phyloP scores from a whole-genome alignment of 208 protist genomes.

The Leishmania major region DNA sequence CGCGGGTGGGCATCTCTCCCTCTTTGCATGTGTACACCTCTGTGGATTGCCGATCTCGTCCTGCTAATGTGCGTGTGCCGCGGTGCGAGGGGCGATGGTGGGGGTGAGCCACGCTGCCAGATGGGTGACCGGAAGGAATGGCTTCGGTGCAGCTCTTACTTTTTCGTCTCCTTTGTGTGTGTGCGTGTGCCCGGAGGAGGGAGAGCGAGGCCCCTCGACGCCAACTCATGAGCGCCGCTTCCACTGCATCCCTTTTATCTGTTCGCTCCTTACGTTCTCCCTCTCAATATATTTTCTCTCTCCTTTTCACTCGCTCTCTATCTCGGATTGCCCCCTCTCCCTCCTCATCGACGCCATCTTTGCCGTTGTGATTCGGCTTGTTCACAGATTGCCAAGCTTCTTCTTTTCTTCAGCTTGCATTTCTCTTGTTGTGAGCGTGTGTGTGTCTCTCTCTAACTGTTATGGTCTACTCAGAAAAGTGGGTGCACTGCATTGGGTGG shows the following conservation, averaged over 20 bases:
- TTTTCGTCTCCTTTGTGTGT: background rate
- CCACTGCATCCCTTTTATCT: background rate
- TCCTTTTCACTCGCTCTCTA: background rate
- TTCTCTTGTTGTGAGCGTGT: background rate
- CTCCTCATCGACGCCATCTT: background rate
- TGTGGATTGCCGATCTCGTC: background rate
- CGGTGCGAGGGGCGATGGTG: background rate
- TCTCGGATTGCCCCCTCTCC: background rate
- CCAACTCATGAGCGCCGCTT: background rate
- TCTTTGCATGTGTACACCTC: background rate
- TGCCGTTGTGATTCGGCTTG: background rate
- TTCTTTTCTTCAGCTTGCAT: background rate
- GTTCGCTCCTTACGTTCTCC: background rate
- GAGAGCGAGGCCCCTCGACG: background rate
- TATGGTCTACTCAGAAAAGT: background rate
- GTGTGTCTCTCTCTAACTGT: background rate
- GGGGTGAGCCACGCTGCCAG: background rate
- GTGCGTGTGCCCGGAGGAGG: background rate
- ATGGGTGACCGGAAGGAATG: background rate
- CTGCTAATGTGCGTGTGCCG: background rate
- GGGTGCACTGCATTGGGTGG: background rate
- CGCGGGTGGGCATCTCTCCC: background rate
- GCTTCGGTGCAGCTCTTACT: background rate
- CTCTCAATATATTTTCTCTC: background rate
- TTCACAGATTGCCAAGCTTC: constrained; percentile 4